Conservation (phyloP, 179 eudicot genomes). For the Monotropa hypopitys region DNA sequence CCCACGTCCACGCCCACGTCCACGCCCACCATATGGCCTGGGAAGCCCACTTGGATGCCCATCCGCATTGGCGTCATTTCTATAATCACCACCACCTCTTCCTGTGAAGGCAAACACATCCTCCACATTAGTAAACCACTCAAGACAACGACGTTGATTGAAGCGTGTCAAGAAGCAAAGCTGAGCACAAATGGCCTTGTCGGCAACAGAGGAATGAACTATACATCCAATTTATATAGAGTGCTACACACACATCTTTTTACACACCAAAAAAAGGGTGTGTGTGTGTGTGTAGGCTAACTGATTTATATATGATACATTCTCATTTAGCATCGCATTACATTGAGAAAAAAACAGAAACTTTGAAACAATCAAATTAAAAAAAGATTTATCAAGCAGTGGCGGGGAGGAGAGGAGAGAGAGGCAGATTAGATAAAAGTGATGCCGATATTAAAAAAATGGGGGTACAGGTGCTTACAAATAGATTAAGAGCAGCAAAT, state of each 20-base stretch:
- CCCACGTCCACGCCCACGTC: conserved; percentile 54
- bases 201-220: not conserved
- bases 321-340: not conserved
- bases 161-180: not conserved
- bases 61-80: conserved; percentile 43
- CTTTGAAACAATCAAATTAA: not conserved
- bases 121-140: not conserved
- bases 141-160: not conserved
- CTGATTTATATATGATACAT: too few relatives aligned
- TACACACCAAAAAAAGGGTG: too few relatives aligned
- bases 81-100: conserved; percentile 35
- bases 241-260: too few relatives aligned
- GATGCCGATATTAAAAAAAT: too few relatives aligned
- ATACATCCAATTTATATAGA: not conserved
- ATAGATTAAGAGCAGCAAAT: not conserved
- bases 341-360: not conserved
- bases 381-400: not conserved
- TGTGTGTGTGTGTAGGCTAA: too few relatives aligned
- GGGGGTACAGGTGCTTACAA: not conserved
- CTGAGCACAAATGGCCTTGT: not conserved
- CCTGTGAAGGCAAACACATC: conserved; percentile 27
- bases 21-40: conserved; percentile 57
- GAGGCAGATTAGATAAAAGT: not conserved
- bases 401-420: not conserved
- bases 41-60: conserved; percentile 68